These are phyloP conservation scores for Tritrichomonas foetus DNA, from an alignment of 208 protist species.

Conservation along the genomic window DNA sequence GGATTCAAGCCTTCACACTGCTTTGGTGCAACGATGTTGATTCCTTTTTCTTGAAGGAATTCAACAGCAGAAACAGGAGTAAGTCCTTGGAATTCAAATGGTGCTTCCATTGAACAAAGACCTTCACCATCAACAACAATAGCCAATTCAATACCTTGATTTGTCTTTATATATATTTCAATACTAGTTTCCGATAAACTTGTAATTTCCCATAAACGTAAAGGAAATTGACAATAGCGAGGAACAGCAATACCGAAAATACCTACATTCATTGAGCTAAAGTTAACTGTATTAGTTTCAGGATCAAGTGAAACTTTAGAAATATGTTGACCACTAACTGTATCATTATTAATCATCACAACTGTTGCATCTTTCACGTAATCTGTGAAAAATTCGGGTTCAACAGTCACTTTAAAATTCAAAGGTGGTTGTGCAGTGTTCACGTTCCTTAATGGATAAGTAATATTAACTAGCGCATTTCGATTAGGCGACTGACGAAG, in stretches of 20 bases:
- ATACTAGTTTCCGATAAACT: neutral
- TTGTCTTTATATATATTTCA: neutral
- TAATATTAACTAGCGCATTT: neutral
- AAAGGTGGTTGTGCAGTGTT: neutral
- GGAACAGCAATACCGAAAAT: conserved; percentile 2
- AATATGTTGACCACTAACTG: neutral
- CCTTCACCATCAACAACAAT: neutral
- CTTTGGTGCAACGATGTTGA: neutral
- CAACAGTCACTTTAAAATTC: neutral
- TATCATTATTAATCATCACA: conserved; percentile 14
- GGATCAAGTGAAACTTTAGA: neutral
- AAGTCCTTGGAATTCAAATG: neutral
- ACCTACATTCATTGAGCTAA: neutral
- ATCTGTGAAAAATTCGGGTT: neutral
- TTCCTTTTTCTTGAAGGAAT: neutral
- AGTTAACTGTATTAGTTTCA: neutral
- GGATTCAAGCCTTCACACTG: neutral
- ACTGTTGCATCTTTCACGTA: neutral
- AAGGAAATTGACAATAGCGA: neutral
- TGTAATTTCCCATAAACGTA: neutral
- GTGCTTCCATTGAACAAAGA: neutral
- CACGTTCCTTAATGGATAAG: neutral
- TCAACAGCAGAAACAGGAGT: neutral
- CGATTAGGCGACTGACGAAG: neutral
- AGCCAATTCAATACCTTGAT: neutral